Base-by-base conservation (phyloP, 108 stramenopile species). In the Thalassiosira profunda region DNA sequence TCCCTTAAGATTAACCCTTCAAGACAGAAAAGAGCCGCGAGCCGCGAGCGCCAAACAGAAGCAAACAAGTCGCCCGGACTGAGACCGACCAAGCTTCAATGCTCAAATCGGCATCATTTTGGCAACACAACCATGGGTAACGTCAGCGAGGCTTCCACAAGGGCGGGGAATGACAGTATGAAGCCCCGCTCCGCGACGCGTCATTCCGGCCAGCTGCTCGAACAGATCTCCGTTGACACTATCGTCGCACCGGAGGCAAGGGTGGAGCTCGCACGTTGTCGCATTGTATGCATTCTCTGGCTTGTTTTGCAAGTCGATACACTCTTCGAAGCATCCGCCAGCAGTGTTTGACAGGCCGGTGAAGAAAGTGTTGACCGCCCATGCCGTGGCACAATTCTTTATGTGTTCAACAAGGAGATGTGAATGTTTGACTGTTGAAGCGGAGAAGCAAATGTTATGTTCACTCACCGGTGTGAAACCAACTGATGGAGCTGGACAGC, bases 341-440 rank as follows among this genome's bases (percentile, higher is more conserved):
- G 23, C 18, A 18, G 42, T 24, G 25, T 35, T 21, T 6, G 53
- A 40, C 23, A 67, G 36, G 26, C 66, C 54, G 34, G 66, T 67
- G 18, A 67, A 20, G 38, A 42, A 67, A 3, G 56, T 55, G 44
- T 67, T 67, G 53, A 67, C 56, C 5, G 54, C 66, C 66, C 66
- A 67, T 17, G 66, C 40, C 29, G 44, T 45, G 1, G 66, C 66
- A 18, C 66, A 67, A 56, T 24, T 56, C 63, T 63, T 9, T 35
- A n/a, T 10, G 15, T 2, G 6, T 5, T 18, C n/a, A 41, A 58
- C 23, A 17, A 5, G 7, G 28, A 1, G 49, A 28, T 15, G 25
- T 10, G 7, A 28, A 1, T 7, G 2, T n/a, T 2, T 1, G 11
- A 28, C 2, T 33, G 3, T 23, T 42, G 38, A 34, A 67, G 1